phyloP scores from a whole-genome alignment of 1,139 yeast species.

The Zygosaccharomyces sapae region DNA sequence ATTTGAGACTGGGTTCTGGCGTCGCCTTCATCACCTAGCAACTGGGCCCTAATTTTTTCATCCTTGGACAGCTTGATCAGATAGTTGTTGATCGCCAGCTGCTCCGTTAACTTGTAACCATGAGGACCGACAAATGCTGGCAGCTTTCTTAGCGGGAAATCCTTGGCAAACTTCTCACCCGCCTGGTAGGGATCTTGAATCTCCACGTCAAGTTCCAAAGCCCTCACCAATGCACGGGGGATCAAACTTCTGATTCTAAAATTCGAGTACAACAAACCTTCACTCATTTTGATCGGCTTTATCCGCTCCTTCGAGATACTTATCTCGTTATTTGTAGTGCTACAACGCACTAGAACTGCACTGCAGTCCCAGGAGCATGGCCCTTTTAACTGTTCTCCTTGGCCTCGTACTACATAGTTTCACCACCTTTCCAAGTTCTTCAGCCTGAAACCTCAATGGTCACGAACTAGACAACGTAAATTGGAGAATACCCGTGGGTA shows the following conservation, averaged over 20 bases:
- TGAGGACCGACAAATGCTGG: slow-evolving; percentile 78
- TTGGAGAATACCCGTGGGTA: no score
- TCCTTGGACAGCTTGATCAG: slow-evolving; percentile 22
- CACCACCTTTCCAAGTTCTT: slow-evolving; percentile 2
- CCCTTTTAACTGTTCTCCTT: slow-evolving; percentile 1
- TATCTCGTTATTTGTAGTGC: neutral
- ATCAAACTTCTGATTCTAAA: slow-evolving; percentile 48
- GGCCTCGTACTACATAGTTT: slow-evolving; percentile 1
- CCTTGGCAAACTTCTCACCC: slow-evolving; percentile 43
- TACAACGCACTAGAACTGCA: neutral
- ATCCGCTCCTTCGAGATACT: no score
- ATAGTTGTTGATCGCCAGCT: slow-evolving; percentile 62
- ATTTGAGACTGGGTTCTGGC: slow-evolving; percentile 58
- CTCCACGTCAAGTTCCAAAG: slow-evolving; percentile 65
- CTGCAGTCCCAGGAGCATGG: neutral
- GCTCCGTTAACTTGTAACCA: slow-evolving; percentile 69
- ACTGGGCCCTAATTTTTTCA: slow-evolving; percentile 10
- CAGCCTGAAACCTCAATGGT: slow-evolving; percentile 1
- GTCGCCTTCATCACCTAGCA: slow-evolving; percentile 61
- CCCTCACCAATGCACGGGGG: slow-evolving; percentile 62
- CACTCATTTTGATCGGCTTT: slow-evolving; percentile 46
- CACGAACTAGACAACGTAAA: no score
- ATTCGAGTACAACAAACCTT: slow-evolving; percentile 59
- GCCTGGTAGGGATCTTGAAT: slow-evolving; percentile 37
- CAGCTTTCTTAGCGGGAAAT: slow-evolving; percentile 48